A percentile compares a stretch with the other conserved stretches of the same genome.
Evolutionary conservation across 345 rosid genomes (phyloP).

Genomic region (Dipteronia dyeriana): DNA sequence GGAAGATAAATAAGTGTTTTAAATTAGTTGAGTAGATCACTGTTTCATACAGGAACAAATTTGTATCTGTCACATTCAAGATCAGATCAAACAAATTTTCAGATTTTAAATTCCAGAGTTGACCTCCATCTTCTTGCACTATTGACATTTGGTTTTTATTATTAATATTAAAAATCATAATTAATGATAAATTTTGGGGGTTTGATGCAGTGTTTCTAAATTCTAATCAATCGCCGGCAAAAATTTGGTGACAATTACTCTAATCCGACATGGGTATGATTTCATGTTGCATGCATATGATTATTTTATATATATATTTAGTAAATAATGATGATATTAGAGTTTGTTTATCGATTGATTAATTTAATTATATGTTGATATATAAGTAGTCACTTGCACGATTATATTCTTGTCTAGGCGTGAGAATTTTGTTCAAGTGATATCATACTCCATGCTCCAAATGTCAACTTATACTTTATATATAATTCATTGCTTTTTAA

Average conservation of each 20-base stretch:
- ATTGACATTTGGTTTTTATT: background rate
- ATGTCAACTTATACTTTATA: background rate
- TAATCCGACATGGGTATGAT: background rate
- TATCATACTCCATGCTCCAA: background rate
- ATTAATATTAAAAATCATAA: background rate
- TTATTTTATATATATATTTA: background rate
- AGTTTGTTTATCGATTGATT: background rate
- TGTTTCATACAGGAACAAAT: background rate
- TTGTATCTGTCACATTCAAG: too few relatives aligned
- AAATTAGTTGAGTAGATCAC: background rate
- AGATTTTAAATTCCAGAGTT: background rate
- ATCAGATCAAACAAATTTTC: background rate
- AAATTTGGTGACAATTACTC: background rate
- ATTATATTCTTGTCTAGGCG: background rate
- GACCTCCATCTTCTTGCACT: conserved; percentile 14
- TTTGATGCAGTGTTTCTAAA: background rate
- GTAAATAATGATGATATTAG: too few relatives aligned
- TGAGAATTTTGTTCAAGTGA: background rate
- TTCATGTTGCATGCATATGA: conserved; percentile 1
- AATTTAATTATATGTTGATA: background rate
- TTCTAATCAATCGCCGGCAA: background rate
- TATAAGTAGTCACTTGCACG: background rate
- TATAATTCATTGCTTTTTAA: background rate
- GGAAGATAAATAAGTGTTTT: too few relatives aligned
- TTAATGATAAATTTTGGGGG: background rate